These are phyloP conservation scores for Spergularia bocconei DNA, from an alignment of 148 eudicot species.

Conservation along the genomic window DNA sequence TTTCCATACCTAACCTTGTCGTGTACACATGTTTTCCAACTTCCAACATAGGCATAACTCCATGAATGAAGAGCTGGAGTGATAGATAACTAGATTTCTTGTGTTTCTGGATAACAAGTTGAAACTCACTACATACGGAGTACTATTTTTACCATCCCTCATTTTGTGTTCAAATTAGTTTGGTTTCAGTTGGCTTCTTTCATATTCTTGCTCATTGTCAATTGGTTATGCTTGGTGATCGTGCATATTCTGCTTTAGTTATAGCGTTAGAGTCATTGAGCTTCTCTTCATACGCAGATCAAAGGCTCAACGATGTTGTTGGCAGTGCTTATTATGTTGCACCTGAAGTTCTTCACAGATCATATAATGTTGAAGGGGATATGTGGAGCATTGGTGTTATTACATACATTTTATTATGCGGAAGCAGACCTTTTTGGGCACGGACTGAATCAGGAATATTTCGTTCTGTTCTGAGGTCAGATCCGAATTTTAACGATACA, in stretches of 20 bases:
- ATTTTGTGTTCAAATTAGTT: too few relatives aligned
- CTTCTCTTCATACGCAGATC: constrained; percentile 52
- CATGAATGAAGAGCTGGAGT: too few relatives aligned
- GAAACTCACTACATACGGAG: too few relatives aligned
- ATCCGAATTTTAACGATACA: constrained; percentile 77
- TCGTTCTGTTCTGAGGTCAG: constrained; percentile 84
- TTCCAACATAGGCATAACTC: too few relatives aligned
- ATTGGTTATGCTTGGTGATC: not conserved
- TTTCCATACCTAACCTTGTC: too few relatives aligned
- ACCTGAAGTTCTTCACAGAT: constrained; percentile 96
- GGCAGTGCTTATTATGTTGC: constrained; percentile 99
- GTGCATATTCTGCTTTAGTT: not conserved
- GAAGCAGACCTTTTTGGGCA: constrained; percentile 98
- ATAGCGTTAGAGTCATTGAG: not conserved
- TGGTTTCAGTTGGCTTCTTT: too few relatives aligned
- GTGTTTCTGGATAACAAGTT: too few relatives aligned
- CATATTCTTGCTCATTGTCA: not conserved
- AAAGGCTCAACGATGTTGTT: constrained; percentile 89
- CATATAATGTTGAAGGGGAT: constrained; percentile 88
- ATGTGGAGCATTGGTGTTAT: constrained; percentile 98
- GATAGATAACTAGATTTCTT: too few relatives aligned
- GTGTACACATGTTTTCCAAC: too few relatives aligned
- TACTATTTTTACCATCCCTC: too few relatives aligned
- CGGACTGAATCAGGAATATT: constrained; percentile 97
- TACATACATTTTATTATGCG: constrained; percentile 89